phyloP scores from a whole-genome alignment of 257 asterid species.

The Solanum sejunctum region DNA sequence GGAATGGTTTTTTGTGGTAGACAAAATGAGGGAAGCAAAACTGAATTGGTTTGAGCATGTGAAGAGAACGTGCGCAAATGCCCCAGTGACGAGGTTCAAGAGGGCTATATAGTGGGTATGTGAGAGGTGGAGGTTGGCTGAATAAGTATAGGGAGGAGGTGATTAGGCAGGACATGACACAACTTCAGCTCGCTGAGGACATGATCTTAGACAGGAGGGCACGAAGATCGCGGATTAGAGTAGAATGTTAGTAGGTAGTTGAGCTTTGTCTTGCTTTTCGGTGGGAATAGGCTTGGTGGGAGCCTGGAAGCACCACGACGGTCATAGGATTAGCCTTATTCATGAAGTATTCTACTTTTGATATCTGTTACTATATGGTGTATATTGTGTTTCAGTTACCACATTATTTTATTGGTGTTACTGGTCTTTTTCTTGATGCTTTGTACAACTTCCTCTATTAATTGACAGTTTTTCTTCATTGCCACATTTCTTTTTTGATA shows the following conservation, averaged over 20 bases:
- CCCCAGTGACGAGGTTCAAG: background rate
- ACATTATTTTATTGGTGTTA: background rate
- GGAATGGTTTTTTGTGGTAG: background rate
- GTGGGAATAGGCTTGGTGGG: background rate
- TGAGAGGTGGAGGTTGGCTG: background rate
- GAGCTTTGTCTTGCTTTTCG: background rate
- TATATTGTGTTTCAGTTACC: background rate
- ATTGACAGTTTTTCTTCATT: background rate
- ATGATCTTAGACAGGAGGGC: background rate
- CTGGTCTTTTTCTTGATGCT: background rate
- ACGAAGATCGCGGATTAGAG: background rate
- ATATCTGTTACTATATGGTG: background rate
- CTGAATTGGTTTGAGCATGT: background rate
- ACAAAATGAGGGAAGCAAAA: background rate
- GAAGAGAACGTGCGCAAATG: background rate
- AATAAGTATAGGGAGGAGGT: background rate
- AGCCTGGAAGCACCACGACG: background rate
- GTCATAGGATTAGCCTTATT: background rate
- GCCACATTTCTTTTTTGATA: background rate
- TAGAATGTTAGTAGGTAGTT: background rate
- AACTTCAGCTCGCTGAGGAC: background rate
- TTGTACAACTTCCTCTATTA: background rate
- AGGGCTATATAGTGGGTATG: background rate
- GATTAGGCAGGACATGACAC: background rate
- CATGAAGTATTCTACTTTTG: background rate